A percentile compares a stretch with the other conserved stretches of the same genome.
These are phyloP conservation scores for Suillus paluster DNA, from an alignment of 768 basidiomycete genomes.

Conservation along the genomic window DNA sequence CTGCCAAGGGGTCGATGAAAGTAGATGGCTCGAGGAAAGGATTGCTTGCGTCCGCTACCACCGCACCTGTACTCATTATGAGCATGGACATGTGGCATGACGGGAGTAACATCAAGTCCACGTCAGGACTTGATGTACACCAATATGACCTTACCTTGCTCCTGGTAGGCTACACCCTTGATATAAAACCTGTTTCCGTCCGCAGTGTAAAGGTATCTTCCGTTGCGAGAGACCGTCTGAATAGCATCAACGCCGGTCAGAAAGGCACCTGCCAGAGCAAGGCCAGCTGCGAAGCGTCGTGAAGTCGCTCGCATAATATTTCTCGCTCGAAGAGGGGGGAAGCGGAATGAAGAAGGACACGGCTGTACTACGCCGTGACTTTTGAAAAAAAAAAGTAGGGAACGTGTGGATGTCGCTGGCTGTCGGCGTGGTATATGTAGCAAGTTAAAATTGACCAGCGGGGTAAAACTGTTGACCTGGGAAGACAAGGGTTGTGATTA, in stretches of 20 bases:
- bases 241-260: constrained; percentile 66
- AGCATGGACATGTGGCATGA: background rate
- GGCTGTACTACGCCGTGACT: background rate
- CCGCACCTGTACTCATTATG: constrained; percentile 30
- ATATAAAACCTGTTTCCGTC: constrained; percentile 85
- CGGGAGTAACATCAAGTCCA: background rate
- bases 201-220: constrained; percentile 80
- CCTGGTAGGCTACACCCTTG: constrained; percentile 86
- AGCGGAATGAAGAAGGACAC: background rate
- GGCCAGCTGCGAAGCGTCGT: constrained; percentile 25
- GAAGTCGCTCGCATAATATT: constrained; percentile 31
- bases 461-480: background rate
- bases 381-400: constrained; percentile 11
- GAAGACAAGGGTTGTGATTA: background rate
- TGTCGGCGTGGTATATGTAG: background rate
- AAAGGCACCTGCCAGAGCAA: constrained; percentile 46
- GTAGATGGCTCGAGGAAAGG: constrained; percentile 73
- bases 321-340: constrained; percentile 13
- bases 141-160: constrained; percentile 58
- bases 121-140: background rate
- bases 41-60: constrained; percentile 53
- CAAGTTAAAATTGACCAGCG: background rate
- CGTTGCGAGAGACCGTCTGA: constrained; percentile 66
- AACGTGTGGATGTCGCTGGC: constrained; percentile 7
- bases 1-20: constrained; percentile 80